phyloP scores from a whole-genome alignment of 2,329 filamentous ascomycete genomes.

The Sordariomycetes sp. region DNA sequence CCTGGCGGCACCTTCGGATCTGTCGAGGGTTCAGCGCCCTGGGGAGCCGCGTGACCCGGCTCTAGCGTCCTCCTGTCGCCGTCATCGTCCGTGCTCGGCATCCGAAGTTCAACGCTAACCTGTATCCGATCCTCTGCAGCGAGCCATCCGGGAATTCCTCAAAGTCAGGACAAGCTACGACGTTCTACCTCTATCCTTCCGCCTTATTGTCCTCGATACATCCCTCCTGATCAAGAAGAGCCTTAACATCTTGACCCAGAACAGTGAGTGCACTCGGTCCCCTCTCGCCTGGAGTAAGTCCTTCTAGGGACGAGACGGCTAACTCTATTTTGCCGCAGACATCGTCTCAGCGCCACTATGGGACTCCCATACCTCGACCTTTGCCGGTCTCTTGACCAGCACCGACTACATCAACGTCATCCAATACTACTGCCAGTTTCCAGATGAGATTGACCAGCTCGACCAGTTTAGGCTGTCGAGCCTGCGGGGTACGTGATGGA shows the following conservation, averaged over 20 bases:
- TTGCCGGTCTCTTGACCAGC: slow-evolving; percentile 87
- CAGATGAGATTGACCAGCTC: slow-evolving; percentile 77
- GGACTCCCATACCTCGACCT: slow-evolving; percentile 88
- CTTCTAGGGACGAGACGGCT: not conserved
- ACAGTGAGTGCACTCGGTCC: slow-evolving; percentile 47
- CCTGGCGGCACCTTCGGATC: too few relatives aligned
- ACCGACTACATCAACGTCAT: slow-evolving; percentile 99
- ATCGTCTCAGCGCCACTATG: slow-evolving; percentile 96
- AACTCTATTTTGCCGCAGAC: slow-evolving; percentile 37
- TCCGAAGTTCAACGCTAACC: not conserved
- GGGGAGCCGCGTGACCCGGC: not conserved
- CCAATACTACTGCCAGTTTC: slow-evolving; percentile 97
- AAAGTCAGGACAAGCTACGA: slow-evolving; percentile 96
- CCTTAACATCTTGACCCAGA: slow-evolving; percentile 88
- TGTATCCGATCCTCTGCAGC: slow-evolving; percentile 34
- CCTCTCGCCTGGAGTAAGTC: not conserved
- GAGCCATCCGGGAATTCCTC: slow-evolving; percentile 88
- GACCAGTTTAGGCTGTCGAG: slow-evolving; percentile 91
- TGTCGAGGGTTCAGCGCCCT: too few relatives aligned
- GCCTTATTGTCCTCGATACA: slow-evolving; percentile 91
- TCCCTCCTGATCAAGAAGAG: slow-evolving; percentile 95
- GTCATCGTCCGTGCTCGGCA: not conserved
- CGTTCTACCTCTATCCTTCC: slow-evolving; percentile 90
- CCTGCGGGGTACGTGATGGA: slow-evolving; percentile 58
- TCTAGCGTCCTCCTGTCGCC: not conserved